Evolutionary conservation across 495 filamentous ascomycete genomes (phyloP), one percentile per base, ranked within the genome.

Genomic region (Penicillium macrosclerotiorum): DNA sequence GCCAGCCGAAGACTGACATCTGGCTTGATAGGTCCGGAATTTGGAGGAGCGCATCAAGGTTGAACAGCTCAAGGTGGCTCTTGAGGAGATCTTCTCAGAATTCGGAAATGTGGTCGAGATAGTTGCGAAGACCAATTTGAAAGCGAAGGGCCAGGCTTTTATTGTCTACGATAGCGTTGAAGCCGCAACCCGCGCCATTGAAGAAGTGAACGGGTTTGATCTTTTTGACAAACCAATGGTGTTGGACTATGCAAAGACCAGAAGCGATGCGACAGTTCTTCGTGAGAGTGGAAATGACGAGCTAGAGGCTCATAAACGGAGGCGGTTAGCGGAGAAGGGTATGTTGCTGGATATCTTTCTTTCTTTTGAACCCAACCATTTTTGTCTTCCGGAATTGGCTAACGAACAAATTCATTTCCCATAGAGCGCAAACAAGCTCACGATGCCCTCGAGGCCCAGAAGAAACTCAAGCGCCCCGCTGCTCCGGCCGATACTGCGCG

Each of bases 101-200:
- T 96, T 90, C 67, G 93, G 93, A 59, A 87, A 76, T 43, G 79
- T 99, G 56, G 71, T 97, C 55, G 93, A 99, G 47, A 81, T 99
- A 46, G 80, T 97, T 42, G 90, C 90, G 29, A 97, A 97, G 75
- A 86, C 77, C 35, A 95, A 92, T 62, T 73, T 97, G 25, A 90
- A 88, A 59, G 86, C 89, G 44, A 96, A 94, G 66, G 93, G 93
- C 33, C 93, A 99, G 69, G 93, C 93, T 5, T 99, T 99, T 65
- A 72, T 99, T 44, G 91, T 99, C 41, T 97, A 90, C 66, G 90
- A 95, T 52, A 81, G 73, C 39, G 71, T 81, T 19, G 83, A 90
- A 32, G 77, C 85, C 0, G 93, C 90, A 6, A 73, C 79, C 46
- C 76, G 81, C 32, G 93, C 93, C 12, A 87, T 96, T 48, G 85